phyloP scores from a whole-genome alignment of 345 rosid genomes.

The Citrus reticulata region DNA sequence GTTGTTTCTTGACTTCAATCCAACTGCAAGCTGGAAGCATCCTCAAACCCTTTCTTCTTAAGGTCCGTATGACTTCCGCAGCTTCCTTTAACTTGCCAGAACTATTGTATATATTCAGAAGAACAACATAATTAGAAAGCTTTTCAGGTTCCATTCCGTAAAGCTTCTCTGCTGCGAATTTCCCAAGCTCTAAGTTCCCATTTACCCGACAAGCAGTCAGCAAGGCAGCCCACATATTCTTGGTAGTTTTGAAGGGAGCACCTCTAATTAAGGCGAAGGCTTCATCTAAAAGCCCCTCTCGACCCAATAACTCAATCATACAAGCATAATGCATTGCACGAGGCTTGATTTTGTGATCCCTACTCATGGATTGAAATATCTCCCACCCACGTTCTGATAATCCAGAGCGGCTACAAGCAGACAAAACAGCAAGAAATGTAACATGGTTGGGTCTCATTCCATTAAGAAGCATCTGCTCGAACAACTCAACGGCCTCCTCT shows the following conservation, averaged over 20 bases:
- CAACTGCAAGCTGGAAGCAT: slow-evolving; percentile 78
- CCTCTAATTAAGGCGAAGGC: slow-evolving; percentile 66
- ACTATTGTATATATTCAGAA: slow-evolving; percentile 68
- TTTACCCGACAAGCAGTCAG: slow-evolving; percentile 77
- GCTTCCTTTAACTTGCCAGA: slow-evolving; percentile 71
- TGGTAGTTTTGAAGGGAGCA: slow-evolving; percentile 65
- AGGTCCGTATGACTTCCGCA: slow-evolving; percentile 51
- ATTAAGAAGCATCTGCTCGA: slow-evolving; percentile 55
- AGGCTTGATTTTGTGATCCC: slow-evolving; percentile 61
- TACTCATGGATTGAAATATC: slow-evolving; percentile 62
- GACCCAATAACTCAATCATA: slow-evolving; percentile 75
- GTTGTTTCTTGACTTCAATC: slow-evolving; percentile 59
- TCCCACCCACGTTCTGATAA: slow-evolving; percentile 71
- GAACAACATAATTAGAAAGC: slow-evolving; percentile 69
- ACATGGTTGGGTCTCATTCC: slow-evolving; percentile 67
- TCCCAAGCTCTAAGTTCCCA: slow-evolving; percentile 73
- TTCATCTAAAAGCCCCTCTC: slow-evolving; percentile 77
- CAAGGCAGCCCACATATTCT: slow-evolving; percentile 92
- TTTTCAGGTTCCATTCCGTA: slow-evolving; percentile 82
- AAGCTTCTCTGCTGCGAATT: slow-evolving; percentile 72
- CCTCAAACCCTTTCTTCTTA: slow-evolving; percentile 68
- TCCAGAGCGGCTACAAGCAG: slow-evolving; percentile 78
- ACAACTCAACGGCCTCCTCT: slow-evolving; percentile 59
- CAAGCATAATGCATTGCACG: slow-evolving; percentile 86
- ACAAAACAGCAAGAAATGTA: slow-evolving; percentile 71